These are phyloP conservation scores for Piper longum DNA, from an alignment of 164 flowering plant species.

Conservation along the genomic window DNA sequence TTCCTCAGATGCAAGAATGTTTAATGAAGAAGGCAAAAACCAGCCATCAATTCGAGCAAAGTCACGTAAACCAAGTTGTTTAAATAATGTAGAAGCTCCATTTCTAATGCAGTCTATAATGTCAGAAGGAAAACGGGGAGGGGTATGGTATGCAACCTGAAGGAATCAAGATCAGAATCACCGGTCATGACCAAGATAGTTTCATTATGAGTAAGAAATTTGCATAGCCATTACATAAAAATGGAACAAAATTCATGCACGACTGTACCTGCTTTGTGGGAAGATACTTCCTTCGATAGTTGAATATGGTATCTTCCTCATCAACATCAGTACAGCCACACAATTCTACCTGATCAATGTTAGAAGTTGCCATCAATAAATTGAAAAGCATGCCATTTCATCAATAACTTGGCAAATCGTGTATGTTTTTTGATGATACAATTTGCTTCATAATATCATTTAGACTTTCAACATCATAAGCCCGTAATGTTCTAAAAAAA, in stretches of 20 bases:
- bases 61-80: slow-evolving; percentile 58
- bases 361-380: background rate
- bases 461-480: no score
- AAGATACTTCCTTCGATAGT: slow-evolving; percentile 84
- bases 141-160: slow-evolving; percentile 88
- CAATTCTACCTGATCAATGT: slow-evolving; percentile 50
- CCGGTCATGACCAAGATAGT: background rate
- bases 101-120: slow-evolving; percentile 46
- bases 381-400: no score
- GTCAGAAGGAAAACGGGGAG: slow-evolving; percentile 69
- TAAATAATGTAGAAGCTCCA: slow-evolving; percentile 64
- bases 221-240: background rate
- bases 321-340: slow-evolving; percentile 31
- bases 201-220: background rate
- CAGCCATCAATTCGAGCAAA: slow-evolving; percentile 97
- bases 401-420: no score
- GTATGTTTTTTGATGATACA: no score
- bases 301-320: slow-evolving; percentile 80
- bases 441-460: no score
- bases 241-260: background rate
- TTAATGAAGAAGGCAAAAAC: slow-evolving; percentile 51
- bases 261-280: slow-evolving; percentile 70
- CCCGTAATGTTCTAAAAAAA: no score
- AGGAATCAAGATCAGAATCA: background rate
- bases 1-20: slow-evolving; percentile 13